Base-by-base conservation (phyloP, 1,284 basidiomycete species). In the Cutaneotrichosporon dermatis region DNA sequence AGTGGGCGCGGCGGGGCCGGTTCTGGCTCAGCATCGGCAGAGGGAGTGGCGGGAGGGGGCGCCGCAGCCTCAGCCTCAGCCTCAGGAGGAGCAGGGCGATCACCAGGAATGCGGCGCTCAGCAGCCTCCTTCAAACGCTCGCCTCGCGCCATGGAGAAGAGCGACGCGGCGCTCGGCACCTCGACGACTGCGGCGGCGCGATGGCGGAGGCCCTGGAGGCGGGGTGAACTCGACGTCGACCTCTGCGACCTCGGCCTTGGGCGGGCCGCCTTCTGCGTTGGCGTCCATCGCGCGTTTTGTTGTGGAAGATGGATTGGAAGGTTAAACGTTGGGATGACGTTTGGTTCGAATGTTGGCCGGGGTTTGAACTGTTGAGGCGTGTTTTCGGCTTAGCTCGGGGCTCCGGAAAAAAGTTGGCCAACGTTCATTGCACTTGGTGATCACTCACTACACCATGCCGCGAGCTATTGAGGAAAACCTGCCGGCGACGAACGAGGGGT, bases 401-500 rank as follows among this genome's bases (percentile, higher is more conserved):
- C 25, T 41, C 40, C 25, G 49, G 49, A 13, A 45, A 37, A 51
- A 50, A 36, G 45, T 54, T n/a, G 45, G 45, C 6, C 9, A 40
- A 9, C 9, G 39, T 12, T 9, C 9, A 40, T 9, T 3, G 12
- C n/a, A 33, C 8, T 35, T 49, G 33, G 33, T 13, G 13, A 36
- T 16, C 12, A 4, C 13, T n/a, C 37, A 51, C 37, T 40, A 6
- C 37, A 50, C 50, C 33, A 60, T 58, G 56, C 59, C 50, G 46
- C 44, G 51, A 10, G 36, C 51, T 13, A 60, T 71, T 41, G 78
- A 80, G 58, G 70, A 79, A 40, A 74, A 74, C 45, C 78, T 88
- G 9, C 88, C 87, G 6, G 71, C 79, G 15, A 84, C 81, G 55
- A 91, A 90, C 71, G 86, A 89, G 69, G 83, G 87, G 55, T 91